phyloP scores from a whole-genome alignment of 352 stramenopile species.

The Phytophthora sansomeana region DNA sequence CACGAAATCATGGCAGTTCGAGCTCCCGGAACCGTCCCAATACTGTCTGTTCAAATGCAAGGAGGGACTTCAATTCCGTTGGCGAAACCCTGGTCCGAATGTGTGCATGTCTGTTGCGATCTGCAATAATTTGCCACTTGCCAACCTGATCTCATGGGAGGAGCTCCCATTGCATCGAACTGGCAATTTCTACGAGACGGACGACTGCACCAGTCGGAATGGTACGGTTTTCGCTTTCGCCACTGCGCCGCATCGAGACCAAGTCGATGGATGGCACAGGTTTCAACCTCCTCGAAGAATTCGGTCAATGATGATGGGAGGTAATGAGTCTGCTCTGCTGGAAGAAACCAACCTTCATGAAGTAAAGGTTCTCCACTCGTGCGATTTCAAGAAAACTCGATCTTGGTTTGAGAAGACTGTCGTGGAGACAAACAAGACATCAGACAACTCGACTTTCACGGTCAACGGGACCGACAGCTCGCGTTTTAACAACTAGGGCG shows the following conservation, averaged over 20 bases:
- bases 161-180: constrained; percentile 1
- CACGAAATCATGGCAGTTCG: not conserved
- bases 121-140: not conserved
- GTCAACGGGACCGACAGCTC: too few relatives aligned
- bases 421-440: not conserved
- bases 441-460: not conserved
- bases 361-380: not conserved
- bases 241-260: not conserved
- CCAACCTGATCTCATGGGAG: constrained; percentile 8
- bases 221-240: not conserved
- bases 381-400: not conserved
- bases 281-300: not conserved
- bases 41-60: not conserved
- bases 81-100: not conserved
- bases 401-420: not conserved
- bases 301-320: not conserved
- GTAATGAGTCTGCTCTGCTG: not conserved
- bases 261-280: not conserved
- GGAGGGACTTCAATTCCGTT: not conserved
- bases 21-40: not conserved
- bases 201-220: too few relatives aligned
- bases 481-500: too few relatives aligned
- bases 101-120: not conserved
- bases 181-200: constrained; percentile 8
- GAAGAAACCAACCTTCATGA: not conserved